Conservation (phyloP, 208 protist species). For the Leishmania gerbilli region DNA sequence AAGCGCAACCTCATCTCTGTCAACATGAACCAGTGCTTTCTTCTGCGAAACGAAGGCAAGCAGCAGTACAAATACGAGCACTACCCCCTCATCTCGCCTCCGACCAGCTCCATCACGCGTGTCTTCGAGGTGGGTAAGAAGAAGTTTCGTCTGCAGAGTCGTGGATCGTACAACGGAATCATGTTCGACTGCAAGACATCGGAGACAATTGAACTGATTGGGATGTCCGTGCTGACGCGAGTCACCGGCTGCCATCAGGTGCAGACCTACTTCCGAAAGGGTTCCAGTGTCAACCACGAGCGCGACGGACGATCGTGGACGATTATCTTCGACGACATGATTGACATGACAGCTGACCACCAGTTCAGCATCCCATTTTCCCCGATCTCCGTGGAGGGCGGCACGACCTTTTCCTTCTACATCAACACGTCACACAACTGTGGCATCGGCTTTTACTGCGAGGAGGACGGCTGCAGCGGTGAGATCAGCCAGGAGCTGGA, state of each 20-base stretch:
- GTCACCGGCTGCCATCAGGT: constrained; percentile 76
- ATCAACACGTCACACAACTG: constrained; percentile 92
- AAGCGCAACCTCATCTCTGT: constrained; percentile 57
- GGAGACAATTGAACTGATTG: constrained; percentile 71
- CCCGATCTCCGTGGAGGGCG: constrained; percentile 57
- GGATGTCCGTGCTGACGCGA: constrained; percentile 70
- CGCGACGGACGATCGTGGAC: constrained; percentile 69
- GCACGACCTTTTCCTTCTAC: constrained; percentile 83
- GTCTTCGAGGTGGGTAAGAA: constrained; percentile 87
- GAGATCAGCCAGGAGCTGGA: constrained; percentile 79
- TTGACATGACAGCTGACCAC: constrained; percentile 67
- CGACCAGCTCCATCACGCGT: constrained; percentile 58
- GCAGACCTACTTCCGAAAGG: constrained; percentile 87
- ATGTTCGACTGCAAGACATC: constrained; percentile 89
- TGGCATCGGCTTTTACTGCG: constrained; percentile 83
- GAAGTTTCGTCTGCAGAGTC: constrained; percentile 69
- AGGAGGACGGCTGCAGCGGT: constrained; percentile 80
- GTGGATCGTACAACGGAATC: constrained; percentile 87
- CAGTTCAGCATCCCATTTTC: constrained; percentile 72
- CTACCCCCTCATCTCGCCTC: constrained; percentile 68
- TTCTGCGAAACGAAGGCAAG: constrained; percentile 74
- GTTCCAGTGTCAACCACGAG: constrained; percentile 66
- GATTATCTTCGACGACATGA: constrained; percentile 68
- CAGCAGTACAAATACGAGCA: constrained; percentile 36
- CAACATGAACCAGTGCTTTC: constrained; percentile 58